Percentiles rank a stretch among this genome's conserved stretches.
phyloP scores from a whole-genome alignment of 1,284 basidiomycete genomes.

The Sanguinoderma infundibulare region DNA sequence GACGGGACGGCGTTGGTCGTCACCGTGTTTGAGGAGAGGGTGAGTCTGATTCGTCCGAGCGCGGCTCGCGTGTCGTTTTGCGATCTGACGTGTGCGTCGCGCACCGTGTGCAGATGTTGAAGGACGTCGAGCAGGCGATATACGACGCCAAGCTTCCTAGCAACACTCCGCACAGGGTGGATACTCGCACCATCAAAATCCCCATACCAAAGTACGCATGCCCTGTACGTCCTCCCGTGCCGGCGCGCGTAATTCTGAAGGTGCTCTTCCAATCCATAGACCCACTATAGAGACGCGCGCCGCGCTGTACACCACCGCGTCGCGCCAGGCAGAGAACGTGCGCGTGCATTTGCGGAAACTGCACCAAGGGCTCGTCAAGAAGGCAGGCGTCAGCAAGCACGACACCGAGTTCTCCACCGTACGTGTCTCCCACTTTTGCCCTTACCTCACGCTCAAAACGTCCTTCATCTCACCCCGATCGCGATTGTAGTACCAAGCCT shows the following conservation, averaged over 20 bases:
- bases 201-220: constrained; percentile 72
- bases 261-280: constrained; percentile 41
- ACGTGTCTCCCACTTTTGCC: too few relatives aligned
- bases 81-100: background rate
- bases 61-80: background rate
- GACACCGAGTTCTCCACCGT: constrained; percentile 49
- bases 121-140: constrained; percentile 71
- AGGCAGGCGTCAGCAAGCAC: constrained; percentile 68
- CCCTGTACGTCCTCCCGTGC: background rate
- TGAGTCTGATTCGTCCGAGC: constrained; percentile 39
- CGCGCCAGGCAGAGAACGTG: constrained; percentile 72
- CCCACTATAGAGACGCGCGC: constrained; percentile 75
- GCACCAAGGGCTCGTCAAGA: constrained; percentile 67
- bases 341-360: constrained; percentile 74
- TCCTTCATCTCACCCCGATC: constrained; percentile 2
- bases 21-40: constrained; percentile 76
- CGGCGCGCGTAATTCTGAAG: background rate
- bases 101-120: constrained; percentile 60
- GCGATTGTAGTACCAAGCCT: constrained; percentile 65
- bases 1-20: constrained; percentile 74
- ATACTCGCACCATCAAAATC: constrained; percentile 72
- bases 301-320: constrained; percentile 55
- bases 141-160: constrained; percentile 74
- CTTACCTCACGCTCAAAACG: constrained; percentile 6
- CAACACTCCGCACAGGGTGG: constrained; percentile 70